Evolutionary conservation across 139 green algal species (phyloP).

Genomic region (Astrephomene gubernaculifera): DNA sequence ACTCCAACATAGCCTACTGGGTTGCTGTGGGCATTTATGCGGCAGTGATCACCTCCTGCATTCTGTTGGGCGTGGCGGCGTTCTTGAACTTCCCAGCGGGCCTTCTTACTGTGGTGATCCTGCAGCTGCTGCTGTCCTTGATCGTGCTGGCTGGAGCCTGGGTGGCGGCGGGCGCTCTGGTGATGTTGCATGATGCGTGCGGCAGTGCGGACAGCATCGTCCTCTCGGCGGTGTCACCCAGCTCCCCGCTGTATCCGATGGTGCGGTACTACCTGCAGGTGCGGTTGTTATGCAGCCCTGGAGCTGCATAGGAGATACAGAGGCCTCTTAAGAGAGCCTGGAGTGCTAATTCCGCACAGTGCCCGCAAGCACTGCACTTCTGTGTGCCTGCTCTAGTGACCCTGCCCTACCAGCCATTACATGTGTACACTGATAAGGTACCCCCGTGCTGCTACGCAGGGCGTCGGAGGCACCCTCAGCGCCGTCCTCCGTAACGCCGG

Average conservation of each 20-base stretch:
- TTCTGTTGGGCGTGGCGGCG: background rate
- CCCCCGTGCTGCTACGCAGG: background rate
- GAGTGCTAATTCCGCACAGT: background rate
- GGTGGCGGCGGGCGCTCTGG: background rate
- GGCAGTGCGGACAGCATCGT: conserved; percentile 5
- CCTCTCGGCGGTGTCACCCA: background rate
- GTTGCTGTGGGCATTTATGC: background rate
- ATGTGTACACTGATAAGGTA: background rate
- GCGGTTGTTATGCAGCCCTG: background rate
- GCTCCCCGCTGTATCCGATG: conserved; percentile 17
- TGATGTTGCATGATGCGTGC: background rate
- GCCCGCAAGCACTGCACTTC: background rate
- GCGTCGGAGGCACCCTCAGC: conserved; percentile 2
- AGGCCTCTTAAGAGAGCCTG: background rate
- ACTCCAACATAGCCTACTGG: background rate
- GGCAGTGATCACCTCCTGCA: background rate
- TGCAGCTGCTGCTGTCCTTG: background rate
- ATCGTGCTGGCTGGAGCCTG: conserved; percentile 3
- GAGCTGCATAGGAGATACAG: background rate
- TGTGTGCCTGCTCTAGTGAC: background rate
- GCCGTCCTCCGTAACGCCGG: conserved; percentile 10
- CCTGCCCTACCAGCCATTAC: background rate
- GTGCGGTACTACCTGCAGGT: conserved; percentile 38
- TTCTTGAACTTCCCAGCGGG: conserved; percentile 29
- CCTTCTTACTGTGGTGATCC: background rate